Conservation (phyloP, 163 green algal genomes). For the Scenedesmus sp. region DNA sequence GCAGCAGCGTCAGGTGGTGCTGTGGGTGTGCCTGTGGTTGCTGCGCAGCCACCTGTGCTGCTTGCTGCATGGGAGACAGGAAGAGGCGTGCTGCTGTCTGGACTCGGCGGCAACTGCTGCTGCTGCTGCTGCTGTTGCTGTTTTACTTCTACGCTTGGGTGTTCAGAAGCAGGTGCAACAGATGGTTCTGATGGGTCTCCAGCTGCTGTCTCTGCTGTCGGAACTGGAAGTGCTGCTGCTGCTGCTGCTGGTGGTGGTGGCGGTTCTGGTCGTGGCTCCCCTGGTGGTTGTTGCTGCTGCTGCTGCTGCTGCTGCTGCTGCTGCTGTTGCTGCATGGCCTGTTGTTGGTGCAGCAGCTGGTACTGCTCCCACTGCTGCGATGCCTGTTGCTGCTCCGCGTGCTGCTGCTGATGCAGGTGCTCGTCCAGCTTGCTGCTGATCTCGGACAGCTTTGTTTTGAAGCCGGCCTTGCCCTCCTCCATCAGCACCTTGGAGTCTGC, state of each 20-base stretch:
- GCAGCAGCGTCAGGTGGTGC: background rate
- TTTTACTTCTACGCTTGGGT: background rate
- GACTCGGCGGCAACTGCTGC: background rate
- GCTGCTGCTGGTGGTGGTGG: too few relatives aligned
- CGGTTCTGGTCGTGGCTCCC: background rate
- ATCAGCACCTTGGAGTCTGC: constrained; percentile 19
- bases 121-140: constrained; percentile 2
- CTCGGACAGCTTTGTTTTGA: constrained; percentile 20
- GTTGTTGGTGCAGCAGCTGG: background rate
- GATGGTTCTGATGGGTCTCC: background rate
- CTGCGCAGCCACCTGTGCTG: background rate
- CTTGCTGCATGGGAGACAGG: too few relatives aligned
- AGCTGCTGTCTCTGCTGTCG: too few relatives aligned
- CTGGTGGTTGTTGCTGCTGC: background rate
- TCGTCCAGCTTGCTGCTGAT: constrained; percentile 13
- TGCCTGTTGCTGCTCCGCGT: constrained; percentile 11
- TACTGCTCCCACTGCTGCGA: constrained; percentile 14
- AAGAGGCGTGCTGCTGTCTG: background rate
- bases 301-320: constrained; percentile 6
- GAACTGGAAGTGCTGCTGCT: too few relatives aligned
- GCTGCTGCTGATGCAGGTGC: constrained; percentile 2
- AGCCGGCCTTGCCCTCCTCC: background rate
- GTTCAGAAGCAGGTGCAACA: background rate
- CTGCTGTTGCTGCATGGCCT: background rate
- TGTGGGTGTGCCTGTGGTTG: background rate